These are phyloP conservation scores for Acarospora socialis DNA, from an alignment of 2,329 filamentous ascomycete genomes.

Conservation along the genomic window DNA sequence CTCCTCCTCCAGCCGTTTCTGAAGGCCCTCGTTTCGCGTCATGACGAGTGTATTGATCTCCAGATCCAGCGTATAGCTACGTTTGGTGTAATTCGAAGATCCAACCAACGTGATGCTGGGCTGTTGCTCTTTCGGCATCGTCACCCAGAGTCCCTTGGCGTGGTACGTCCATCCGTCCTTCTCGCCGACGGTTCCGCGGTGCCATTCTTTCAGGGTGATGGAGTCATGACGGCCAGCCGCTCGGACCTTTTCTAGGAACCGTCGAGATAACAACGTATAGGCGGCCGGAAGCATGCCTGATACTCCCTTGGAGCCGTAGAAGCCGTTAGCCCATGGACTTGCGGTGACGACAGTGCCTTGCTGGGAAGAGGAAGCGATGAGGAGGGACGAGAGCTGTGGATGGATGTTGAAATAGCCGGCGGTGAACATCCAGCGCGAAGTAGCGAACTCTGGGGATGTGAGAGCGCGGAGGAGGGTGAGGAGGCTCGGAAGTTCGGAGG, in stretches of 20 bases:
- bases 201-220: conserved; percentile 77
- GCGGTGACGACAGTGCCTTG: conserved; percentile 80
- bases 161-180: conserved; percentile 93
- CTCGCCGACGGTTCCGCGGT: conserved; percentile 62
- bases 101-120: conserved; percentile 75
- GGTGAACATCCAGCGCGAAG: conserved; percentile 93
- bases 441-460: too few relatives aligned
- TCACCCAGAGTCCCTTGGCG: conserved; percentile 89
- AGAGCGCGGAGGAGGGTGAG: conserved; percentile 64
- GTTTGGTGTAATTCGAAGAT: conserved; percentile 88
- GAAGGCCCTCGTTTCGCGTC: conserved; percentile 59
- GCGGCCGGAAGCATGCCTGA: conserved; percentile 83
- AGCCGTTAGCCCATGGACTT: conserved; percentile 86
- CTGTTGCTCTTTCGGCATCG: conserved; percentile 48
- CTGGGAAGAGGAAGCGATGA: conserved; percentile 44
- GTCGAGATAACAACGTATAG: conserved; percentile 75
- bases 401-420: conserved; percentile 98
- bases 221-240: conserved; percentile 38
- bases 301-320: conserved; percentile 76
- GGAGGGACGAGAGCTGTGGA: conserved; percentile 61
- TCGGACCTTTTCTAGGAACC: conserved; percentile 55
- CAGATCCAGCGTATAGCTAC: conserved; percentile 82
- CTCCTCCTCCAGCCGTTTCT: conserved; percentile 61
- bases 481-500: conserved; percentile 10
- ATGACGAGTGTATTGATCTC: conserved; percentile 81